A percentile compares a stretch with the other conserved stretches of the same genome.
Evolutionary conservation across 2,329 filamentous ascomycete genomes (phyloP).

Genomic region (Sarocladium brachiariae): DNA sequence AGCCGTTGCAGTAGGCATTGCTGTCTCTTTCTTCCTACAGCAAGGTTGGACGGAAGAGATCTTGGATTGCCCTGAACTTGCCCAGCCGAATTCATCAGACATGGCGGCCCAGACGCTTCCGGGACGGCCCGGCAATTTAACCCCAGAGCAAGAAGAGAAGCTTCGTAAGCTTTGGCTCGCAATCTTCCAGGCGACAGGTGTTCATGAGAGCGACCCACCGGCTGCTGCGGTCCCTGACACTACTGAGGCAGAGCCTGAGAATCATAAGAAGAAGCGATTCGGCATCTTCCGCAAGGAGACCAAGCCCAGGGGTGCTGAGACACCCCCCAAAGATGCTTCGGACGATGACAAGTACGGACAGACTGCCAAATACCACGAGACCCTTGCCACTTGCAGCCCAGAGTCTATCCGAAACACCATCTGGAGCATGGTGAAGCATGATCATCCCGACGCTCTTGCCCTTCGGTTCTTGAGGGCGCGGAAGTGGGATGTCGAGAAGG

Average conservation of each 20-base stretch:
- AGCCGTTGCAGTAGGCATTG: background rate
- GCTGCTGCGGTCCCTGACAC: conserved; percentile 17
- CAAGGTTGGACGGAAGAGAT: background rate
- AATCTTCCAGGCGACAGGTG: conserved; percentile 68
- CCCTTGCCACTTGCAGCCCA: conserved; percentile 67
- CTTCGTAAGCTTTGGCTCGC: conserved; percentile 79
- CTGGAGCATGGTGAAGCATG: conserved; percentile 93
- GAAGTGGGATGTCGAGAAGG: conserved; percentile 93
- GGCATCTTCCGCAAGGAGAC: conserved; percentile 61
- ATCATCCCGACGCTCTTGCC: conserved; percentile 81
- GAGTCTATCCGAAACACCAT: conserved; percentile 74
- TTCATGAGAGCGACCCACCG: conserved; percentile 29
- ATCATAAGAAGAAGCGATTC: conserved; percentile 70
- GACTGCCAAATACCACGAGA: conserved; percentile 77
- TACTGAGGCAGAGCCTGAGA: conserved; percentile 34
- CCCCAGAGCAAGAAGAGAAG: conserved; percentile 82
- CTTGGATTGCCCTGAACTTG: background rate
- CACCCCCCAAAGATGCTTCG: conserved; percentile 37
- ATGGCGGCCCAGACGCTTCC: conserved; percentile 44
- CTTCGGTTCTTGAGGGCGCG: conserved; percentile 80
- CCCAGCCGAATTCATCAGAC: conserved; percentile 8
- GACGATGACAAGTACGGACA: conserved; percentile 90
- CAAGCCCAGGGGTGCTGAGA: conserved; percentile 28
- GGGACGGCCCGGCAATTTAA: conserved; percentile 80
- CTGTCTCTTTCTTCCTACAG: background rate